Evolutionary conservation across 169 alveolate genomes (phyloP).

Genomic region (Babesia ovata): DNA sequence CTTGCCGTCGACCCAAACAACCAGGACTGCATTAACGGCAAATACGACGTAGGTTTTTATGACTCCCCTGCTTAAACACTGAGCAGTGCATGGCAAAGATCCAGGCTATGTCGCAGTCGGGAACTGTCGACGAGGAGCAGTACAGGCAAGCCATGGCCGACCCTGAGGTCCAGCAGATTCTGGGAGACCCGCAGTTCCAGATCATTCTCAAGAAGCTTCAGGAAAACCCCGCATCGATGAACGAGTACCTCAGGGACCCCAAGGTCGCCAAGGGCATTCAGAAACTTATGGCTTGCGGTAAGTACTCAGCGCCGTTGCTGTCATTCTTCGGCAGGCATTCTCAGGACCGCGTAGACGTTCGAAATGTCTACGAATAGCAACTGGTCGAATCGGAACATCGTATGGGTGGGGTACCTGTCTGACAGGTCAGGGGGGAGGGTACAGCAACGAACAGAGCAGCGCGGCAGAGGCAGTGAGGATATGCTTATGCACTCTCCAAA

Average conservation of each 20-base stretch:
- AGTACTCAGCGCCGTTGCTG: constrained; percentile 42
- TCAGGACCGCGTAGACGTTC: constrained; percentile 32
- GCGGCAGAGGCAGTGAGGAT: too few relatives aligned
- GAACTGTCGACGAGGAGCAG: constrained; percentile 88
- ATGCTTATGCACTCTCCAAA: too few relatives aligned
- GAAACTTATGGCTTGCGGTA: constrained; percentile 97
- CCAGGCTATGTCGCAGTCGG: constrained; percentile 83
- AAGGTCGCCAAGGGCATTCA: constrained; percentile 91
- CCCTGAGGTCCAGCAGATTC: constrained; percentile 96
- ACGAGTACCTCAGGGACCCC: constrained; percentile 92
- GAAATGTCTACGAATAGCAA: not conserved
- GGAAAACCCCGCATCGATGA: constrained; percentile 84
- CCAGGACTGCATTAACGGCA: constrained; percentile 82
- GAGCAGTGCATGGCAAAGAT: constrained; percentile 75
- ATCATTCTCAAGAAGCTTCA: constrained; percentile 83
- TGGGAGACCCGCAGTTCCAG: constrained; percentile 94
- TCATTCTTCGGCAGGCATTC: constrained; percentile 18
- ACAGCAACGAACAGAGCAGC: too few relatives aligned
- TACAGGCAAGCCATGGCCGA: constrained; percentile 88
- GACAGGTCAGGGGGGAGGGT: too few relatives aligned
- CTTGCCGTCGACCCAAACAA: constrained; percentile 91
- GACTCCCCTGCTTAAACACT: not conserved
- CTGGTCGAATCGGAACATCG: too few relatives aligned
- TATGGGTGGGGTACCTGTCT: too few relatives aligned
- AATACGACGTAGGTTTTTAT: constrained; percentile 69